Conservation (phyloP, 805 yeast genomes). For the Candida schatavii region DNA sequence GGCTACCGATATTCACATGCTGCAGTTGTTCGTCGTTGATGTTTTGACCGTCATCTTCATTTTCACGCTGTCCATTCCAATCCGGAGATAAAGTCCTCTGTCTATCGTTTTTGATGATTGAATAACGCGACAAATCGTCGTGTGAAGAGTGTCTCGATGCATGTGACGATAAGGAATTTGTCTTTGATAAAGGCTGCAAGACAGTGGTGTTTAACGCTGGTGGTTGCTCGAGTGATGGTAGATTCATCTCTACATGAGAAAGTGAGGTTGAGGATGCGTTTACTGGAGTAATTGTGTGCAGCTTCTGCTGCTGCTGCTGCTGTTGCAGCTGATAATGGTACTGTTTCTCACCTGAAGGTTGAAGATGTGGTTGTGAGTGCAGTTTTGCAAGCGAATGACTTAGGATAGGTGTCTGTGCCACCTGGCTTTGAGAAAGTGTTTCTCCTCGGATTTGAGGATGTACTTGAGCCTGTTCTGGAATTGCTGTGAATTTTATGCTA, state of each 20-base stretch:
- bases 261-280: neutral
- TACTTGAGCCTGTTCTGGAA: neutral
- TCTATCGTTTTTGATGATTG: neutral
- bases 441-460: neutral
- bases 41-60: constrained; percentile 1
- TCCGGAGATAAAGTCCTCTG: neutral
- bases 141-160: neutral
- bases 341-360: neutral
- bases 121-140: neutral
- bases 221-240: too few species aligned
- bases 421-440: neutral
- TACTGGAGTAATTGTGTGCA: neutral
- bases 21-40: neutral
- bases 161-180: neutral
- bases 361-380: neutral
- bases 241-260: too few species aligned
- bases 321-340: constrained; percentile 1
- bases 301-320: neutral
- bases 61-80: too few species aligned
- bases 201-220: too few species aligned
- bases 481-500: constrained; percentile 2
- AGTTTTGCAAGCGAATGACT: neutral
- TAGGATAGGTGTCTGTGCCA: too few species aligned
- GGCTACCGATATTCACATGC: constrained; percentile 10
- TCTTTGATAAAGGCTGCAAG: neutral